phyloP scores from a whole-genome alignment of 345 rosid genomes.

The Salix brachista region DNA sequence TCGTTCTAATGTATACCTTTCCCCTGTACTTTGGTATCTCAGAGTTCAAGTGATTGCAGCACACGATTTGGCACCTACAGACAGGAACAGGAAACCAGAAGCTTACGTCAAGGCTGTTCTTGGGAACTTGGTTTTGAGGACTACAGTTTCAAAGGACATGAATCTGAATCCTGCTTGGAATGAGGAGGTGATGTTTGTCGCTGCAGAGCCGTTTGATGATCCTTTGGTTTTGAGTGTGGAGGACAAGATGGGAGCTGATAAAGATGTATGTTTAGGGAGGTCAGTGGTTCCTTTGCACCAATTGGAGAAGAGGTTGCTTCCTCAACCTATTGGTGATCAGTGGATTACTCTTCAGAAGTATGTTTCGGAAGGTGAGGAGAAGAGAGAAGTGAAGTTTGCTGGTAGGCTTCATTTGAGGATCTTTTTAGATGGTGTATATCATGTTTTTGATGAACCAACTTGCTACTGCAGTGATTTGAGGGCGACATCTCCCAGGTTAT shows the following conservation, averaged over 20 bases:
- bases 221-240: slow-evolving; percentile 11
- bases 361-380: neutral
- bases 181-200: slow-evolving; percentile 15
- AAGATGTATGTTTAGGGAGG: slow-evolving; percentile 39
- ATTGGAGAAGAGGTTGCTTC: slow-evolving; percentile 38
- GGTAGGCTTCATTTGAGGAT: slow-evolving; percentile 48
- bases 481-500: slow-evolving; percentile 38
- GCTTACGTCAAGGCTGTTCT: slow-evolving; percentile 37
- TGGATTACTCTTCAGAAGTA: slow-evolving; percentile 43
- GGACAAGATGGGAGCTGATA: neutral
- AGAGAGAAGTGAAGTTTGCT: slow-evolving; percentile 20
- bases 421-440: slow-evolving; percentile 52
- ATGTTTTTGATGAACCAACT: slow-evolving; percentile 48
- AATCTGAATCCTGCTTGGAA: slow-evolving; percentile 16
- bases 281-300: slow-evolving; percentile 39
- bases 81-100: slow-evolving; percentile 35
- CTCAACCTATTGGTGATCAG: slow-evolving; percentile 21
- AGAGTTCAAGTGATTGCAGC: slow-evolving; percentile 42
- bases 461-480: slow-evolving; percentile 52
- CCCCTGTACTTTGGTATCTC: slow-evolving; percentile 41
- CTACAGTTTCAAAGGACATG: neutral
- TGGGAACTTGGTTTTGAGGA: slow-evolving; percentile 27
- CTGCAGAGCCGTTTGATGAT: slow-evolving; percentile 22
- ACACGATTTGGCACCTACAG: slow-evolving; percentile 39
- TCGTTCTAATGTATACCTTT: slow-evolving; percentile 27